Base-by-base conservation (phyloP, 441 rosid species). In the Mallotus repandus region DNA sequence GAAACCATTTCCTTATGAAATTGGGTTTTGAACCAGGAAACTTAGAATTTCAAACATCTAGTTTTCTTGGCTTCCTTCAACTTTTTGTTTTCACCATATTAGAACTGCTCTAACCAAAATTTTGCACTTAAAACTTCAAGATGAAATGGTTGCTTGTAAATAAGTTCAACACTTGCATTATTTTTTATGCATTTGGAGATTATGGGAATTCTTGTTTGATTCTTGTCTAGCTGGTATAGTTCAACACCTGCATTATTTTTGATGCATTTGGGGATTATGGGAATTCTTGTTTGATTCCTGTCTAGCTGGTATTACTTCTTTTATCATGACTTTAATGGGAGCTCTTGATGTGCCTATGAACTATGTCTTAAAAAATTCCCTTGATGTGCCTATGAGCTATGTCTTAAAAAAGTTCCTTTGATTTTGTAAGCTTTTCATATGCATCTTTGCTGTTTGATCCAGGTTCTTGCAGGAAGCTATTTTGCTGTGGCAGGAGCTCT, bases 391-490 rank as follows among this genome's bases (percentile, higher is more conserved):
- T 32, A 11, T 46, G 56, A 48, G 38, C 29, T 55, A 10, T 25
- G 55, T 35, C 41, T 35, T 35, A 35, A 35, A 35, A 35, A 35
- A 35, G 5, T 35, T 35, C 0, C 56, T 66, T 55, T 56, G 25
- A 49, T 48, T 74, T 62, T 29, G 25, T 32, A 25, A 15, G 65
- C 35, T 5, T 64, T 70, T 73, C 15, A 62, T 61, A 63, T 75
- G 55, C 25, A 49, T 41, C 63, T 56, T 59, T 7, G 18, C 49
- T 61, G 38, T 11, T 56, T 78, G 58, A 69, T 21, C 69, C 90
- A 95, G 99, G 96, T 95, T 81, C 97, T 95, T 63, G 98, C 97
- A 0, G 96, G 99, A 83, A 95, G 99, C 81, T 93, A 95, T 81
- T 95, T 93, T 78, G 83, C 89, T 69, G 98, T 95, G 74, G 96